These are phyloP conservation scores for Colletotrichum caudatum DNA, from an alignment of 2,329 filamentous ascomycete species.

Conservation along the genomic window DNA sequence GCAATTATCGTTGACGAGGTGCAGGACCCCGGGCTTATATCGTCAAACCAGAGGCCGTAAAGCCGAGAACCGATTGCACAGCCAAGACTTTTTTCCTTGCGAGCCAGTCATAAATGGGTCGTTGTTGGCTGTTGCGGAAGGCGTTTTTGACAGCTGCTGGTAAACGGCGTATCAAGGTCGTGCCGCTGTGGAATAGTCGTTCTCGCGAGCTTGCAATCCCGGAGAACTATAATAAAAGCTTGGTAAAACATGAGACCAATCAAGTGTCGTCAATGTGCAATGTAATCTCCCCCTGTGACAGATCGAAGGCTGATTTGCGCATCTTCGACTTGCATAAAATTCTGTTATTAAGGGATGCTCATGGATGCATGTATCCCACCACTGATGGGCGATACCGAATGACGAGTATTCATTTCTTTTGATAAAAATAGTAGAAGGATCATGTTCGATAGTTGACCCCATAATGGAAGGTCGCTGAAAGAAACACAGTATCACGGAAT, in stretches of 20 bases:
- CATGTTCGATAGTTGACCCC: too few species aligned
- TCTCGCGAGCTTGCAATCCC: background rate
- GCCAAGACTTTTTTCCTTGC: background rate
- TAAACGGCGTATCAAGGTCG: background rate
- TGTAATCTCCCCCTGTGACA: background rate
- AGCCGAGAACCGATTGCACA: background rate
- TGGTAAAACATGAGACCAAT: constrained; percentile 4
- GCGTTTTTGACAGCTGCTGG: too few species aligned
- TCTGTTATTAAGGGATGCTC: background rate
- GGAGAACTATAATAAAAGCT: background rate
- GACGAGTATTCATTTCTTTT: background rate
- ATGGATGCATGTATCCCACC: background rate
- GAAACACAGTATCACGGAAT: too few species aligned
- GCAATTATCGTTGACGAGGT: background rate
- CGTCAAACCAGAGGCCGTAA: background rate
- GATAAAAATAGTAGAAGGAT: background rate
- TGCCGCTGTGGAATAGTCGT: background rate
- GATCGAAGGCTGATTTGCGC: constrained; percentile 22
- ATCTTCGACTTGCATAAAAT: constrained; percentile 15
- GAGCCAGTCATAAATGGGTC: background rate
- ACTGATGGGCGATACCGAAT: background rate
- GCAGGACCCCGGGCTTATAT: background rate
- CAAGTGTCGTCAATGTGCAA: background rate
- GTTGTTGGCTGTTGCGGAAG: background rate
- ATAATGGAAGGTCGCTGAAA: too few species aligned